Percentiles rank a stretch among this genome's conserved stretches.
These are phyloP conservation scores for Elaeis guineensis DNA, from an alignment of 176 grass and related monocot species.

Conservation along the genomic window DNA sequence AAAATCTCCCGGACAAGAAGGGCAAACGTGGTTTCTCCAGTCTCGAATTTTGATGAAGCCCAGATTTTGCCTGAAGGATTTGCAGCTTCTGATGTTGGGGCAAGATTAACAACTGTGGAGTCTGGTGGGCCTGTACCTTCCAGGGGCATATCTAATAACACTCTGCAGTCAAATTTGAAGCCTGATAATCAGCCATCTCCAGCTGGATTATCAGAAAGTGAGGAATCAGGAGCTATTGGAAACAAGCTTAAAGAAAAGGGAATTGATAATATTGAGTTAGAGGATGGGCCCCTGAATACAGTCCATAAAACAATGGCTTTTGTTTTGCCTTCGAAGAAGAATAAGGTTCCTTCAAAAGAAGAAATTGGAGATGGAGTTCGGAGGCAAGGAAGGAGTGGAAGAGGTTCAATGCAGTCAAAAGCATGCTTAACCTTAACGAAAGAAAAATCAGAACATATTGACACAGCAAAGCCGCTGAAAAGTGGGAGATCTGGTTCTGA, in stretches of 20 bases:
- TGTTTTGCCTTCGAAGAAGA: constrained; percentile 45
- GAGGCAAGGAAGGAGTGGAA: constrained; percentile 58
- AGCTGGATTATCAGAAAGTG: constrained; percentile 60
- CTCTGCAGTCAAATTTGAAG: constrained; percentile 22
- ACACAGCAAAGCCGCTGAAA: constrained; percentile 48
- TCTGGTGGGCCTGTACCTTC: constrained; percentile 8
- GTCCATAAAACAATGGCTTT: constrained; percentile 23
- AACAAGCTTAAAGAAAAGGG: constrained; percentile 60
- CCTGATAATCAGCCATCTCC: constrained; percentile 42
- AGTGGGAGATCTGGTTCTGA: constrained; percentile 42
- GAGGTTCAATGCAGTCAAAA: constrained; percentile 41
- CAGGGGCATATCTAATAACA: constrained; percentile 26
- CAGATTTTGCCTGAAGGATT: constrained; percentile 45
- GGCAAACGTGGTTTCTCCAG: constrained; percentile 78
- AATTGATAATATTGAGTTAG: constrained; percentile 41
- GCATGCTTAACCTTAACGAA: constrained; percentile 40
- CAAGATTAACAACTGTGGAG: constrained; percentile 31
- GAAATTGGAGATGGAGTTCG: constrained; percentile 55
- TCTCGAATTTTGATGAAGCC: constrained; percentile 76
- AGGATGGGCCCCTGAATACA: constrained; percentile 29
- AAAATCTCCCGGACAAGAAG: constrained; percentile 78
- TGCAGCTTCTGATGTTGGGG: constrained; percentile 34
- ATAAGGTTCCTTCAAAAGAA: constrained; percentile 66
- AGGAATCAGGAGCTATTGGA: constrained; percentile 36
- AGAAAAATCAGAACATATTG: constrained; percentile 43